Percentiles rank a stretch among this genome's conserved stretches.
These are phyloP conservation scores for Solanum tacnaense DNA, from an alignment of 257 asterid genomes.

Conservation along the genomic window DNA sequence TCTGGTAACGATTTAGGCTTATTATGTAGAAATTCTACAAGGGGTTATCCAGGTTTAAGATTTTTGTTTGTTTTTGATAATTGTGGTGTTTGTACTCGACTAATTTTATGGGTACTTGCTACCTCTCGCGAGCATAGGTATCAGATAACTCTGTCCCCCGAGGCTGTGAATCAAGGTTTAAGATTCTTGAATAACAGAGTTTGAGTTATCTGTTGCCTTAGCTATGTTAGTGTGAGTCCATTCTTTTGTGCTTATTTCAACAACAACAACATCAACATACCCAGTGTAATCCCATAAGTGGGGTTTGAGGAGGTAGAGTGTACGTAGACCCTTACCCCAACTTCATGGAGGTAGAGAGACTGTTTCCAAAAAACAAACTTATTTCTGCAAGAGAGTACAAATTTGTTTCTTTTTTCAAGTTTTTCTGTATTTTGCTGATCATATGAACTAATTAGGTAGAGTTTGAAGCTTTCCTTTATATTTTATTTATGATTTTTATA, in stretches of 20 bases:
- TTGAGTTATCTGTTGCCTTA: slow-evolving; percentile 37
- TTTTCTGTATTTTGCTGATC: not conserved
- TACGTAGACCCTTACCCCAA: not conserved
- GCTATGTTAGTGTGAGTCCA: slow-evolving; percentile 14
- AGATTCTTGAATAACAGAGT: slow-evolving; percentile 39
- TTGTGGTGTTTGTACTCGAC: not conserved
- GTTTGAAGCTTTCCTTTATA: not conserved
- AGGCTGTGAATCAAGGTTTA: not conserved
- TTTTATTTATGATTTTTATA: not conserved
- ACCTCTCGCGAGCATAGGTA: not conserved
- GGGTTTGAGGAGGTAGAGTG: not conserved
- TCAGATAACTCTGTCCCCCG: not conserved
- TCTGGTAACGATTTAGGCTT: not conserved
- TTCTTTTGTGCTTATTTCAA: not conserved
- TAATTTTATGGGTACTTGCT: not conserved
- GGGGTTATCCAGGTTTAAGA: not conserved
- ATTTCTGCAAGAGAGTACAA: not conserved
- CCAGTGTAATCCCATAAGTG: not conserved
- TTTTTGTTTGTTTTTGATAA: not conserved
- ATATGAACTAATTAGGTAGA: not conserved
- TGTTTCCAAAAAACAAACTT: not conserved
- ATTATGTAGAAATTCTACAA: not conserved
- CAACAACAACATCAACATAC: not conserved
- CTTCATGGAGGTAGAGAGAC: not conserved
- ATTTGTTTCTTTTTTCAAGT: not conserved